phyloP scores from a whole-genome alignment of 495 filamentous ascomycete species.

The Penicillium mononematosum region DNA sequence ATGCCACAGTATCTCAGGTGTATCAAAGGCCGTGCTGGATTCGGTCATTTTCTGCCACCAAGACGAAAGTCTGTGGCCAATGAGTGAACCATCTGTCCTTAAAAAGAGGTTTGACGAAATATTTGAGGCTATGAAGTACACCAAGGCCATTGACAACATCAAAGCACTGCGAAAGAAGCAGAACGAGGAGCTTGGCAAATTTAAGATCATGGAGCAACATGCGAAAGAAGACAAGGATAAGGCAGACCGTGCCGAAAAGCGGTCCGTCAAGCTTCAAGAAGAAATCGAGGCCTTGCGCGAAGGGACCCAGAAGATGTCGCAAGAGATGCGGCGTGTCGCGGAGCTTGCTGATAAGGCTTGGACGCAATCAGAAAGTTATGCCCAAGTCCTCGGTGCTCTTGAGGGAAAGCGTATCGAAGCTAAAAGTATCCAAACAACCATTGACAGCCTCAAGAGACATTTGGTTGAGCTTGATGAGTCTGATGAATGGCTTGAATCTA shows the following conservation, averaged over 20 bases:
- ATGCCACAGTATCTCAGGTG: slow-evolving; percentile 87
- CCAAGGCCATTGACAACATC: slow-evolving; percentile 94
- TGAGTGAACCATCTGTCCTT: slow-evolving; percentile 80
- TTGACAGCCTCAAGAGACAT: slow-evolving; percentile 65
- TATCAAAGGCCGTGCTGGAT: slow-evolving; percentile 85
- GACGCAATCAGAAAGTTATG: slow-evolving; percentile 59
- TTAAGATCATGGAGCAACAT: slow-evolving; percentile 69
- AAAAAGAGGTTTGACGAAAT: slow-evolving; percentile 98
- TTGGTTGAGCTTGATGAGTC: slow-evolving; percentile 74
- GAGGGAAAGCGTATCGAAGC: slow-evolving; percentile 72
- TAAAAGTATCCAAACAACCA: slow-evolving; percentile 59
- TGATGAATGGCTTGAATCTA: slow-evolving; percentile 73
- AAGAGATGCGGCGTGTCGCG: slow-evolving; percentile 54
- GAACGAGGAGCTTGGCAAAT: slow-evolving; percentile 66
- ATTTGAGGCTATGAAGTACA: slow-evolving; percentile 95
- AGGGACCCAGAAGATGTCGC: slow-evolving; percentile 55
- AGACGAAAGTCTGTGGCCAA: slow-evolving; percentile 95
- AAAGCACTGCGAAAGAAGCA: slow-evolving; percentile 81
- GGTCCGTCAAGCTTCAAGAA: slow-evolving; percentile 59
- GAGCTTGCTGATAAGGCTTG: slow-evolving; percentile 58
- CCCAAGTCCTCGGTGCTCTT: slow-evolving; percentile 65
- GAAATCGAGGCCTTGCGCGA: slow-evolving; percentile 70
- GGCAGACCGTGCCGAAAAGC: slow-evolving; percentile 68
- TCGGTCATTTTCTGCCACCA: slow-evolving; percentile 98
- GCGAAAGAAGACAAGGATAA: slow-evolving; percentile 84